Evolutionary conservation across 2,329 filamentous ascomycete genomes (phyloP).

Genomic region (Sporothrix brasiliensis): DNA sequence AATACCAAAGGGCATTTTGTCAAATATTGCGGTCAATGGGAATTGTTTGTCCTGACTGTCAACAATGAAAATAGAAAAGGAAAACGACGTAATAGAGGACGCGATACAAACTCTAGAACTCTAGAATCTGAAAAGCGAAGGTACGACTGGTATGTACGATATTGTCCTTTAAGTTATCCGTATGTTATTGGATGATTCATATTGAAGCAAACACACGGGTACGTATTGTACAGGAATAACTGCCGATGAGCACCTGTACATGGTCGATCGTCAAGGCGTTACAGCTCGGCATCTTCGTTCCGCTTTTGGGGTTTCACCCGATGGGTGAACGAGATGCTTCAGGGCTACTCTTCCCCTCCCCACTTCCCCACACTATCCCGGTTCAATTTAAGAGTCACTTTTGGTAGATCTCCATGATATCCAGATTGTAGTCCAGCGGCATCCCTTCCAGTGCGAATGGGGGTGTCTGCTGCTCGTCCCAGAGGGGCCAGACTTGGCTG

Average conservation of each 20-base stretch:
- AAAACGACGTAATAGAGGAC: neutral
- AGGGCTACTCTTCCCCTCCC: neutral
- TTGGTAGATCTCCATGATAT: conserved; percentile 26
- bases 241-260: neutral
- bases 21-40: neutral
- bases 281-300: conserved; percentile 2
- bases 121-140: neutral
- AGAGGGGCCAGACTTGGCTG: conserved; percentile 29
- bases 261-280: neutral
- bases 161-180: neutral
- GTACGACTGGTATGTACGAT: neutral
- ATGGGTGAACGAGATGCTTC: neutral
- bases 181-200: neutral
- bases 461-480: conserved; percentile 29
- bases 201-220: neutral
- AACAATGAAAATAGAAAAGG: neutral
- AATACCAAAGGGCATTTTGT: conserved; percentile 25
- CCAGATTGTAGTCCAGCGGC: conserved; percentile 29
- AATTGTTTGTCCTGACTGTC: neutral
- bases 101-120: neutral
- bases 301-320: neutral
- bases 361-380: neutral
- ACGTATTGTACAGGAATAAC: neutral
- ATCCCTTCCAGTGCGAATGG: conserved; percentile 30
- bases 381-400: neutral